A percentile compares a stretch with the other conserved stretches of the same genome.
These are phyloP conservation scores for Paspalum vaginatum DNA, from an alignment of 176 grass and related monocot genomes.

Conservation along the genomic window DNA sequence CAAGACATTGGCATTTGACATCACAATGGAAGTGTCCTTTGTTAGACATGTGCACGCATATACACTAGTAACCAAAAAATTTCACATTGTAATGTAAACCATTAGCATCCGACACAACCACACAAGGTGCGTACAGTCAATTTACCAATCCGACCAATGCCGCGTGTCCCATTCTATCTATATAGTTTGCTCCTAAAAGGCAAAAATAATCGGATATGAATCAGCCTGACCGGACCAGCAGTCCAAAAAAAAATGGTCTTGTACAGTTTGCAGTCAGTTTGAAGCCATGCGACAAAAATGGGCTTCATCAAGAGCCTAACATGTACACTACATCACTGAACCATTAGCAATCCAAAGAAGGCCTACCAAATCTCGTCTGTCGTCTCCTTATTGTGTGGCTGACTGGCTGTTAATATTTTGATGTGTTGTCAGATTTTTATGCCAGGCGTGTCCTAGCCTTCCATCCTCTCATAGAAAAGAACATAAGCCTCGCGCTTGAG, in stretches of 20 bases:
- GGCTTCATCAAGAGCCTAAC: neutral
- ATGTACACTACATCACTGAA: conserved; percentile 20
- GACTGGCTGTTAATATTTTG: neutral
- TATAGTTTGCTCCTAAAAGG: neutral
- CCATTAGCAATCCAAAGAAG: neutral
- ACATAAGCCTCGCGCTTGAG: conserved; percentile 60
- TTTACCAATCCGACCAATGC: neutral
- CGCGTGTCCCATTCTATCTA: neutral
- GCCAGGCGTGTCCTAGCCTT: conserved; percentile 12
- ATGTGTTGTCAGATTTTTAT: neutral
- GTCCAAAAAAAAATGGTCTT: neutral
- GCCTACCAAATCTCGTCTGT: neutral
- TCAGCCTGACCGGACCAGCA: neutral
- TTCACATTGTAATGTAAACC: neutral
- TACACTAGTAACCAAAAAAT: no score
- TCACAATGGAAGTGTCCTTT: no score
- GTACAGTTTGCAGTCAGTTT: conserved; percentile 2
- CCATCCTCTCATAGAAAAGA: conserved; percentile 80
- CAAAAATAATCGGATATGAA: neutral
- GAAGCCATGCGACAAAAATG: conserved; percentile 14
- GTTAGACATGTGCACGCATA: no score
- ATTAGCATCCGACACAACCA: neutral
- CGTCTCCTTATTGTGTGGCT: neutral
- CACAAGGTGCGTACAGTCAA: neutral
- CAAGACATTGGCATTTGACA: no score